Conservation (phyloP, 176 grass and related monocot species). For the Cymbopogon citratus region DNA sequence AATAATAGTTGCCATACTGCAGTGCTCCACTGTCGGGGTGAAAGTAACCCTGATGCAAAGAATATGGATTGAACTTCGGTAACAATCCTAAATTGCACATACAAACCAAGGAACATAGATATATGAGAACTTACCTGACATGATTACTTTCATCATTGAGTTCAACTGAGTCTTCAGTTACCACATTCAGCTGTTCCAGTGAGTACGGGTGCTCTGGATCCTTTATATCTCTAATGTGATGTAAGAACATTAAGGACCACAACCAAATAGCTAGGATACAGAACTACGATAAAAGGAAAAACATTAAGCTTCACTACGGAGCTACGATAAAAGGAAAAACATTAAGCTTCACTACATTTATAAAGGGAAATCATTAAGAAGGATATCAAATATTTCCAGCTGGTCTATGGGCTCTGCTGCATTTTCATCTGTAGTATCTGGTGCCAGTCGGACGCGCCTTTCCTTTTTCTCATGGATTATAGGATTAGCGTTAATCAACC, state of each 20-base stretch:
- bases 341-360: background rate
- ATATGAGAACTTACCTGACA: slow-evolving; percentile 55
- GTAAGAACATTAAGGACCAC: slow-evolving; percentile 60
- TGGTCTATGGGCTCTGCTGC: slow-evolving; percentile 69
- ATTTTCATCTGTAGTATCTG: slow-evolving; percentile 53
- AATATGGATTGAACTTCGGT: background rate
- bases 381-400: slow-evolving; percentile 97
- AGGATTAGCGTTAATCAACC: slow-evolving; percentile 90
- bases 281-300: background rate
- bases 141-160: slow-evolving; percentile 52
- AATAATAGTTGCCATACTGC: slow-evolving; percentile 92
- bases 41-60: slow-evolving; percentile 71
- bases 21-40: slow-evolving; percentile 93
- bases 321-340: slow-evolving; percentile 1
- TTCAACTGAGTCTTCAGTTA: slow-evolving; percentile 71
- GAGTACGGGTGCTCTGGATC: slow-evolving; percentile 95
- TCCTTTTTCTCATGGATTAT: slow-evolving; percentile 74
- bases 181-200: slow-evolving; percentile 88
- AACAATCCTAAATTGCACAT: background rate
- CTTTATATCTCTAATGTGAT: slow-evolving; percentile 99
- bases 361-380: slow-evolving; percentile 12
- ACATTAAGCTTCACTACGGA: background rate
- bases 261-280: slow-evolving; percentile 17
- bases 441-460: slow-evolving; percentile 33
- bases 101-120: background rate